A percentile compares a stretch with the other conserved stretches of the same genome.
Evolutionary conservation across 163 green algal genomes (phyloP).

Genomic region (Prototheca wickerhamii): DNA sequence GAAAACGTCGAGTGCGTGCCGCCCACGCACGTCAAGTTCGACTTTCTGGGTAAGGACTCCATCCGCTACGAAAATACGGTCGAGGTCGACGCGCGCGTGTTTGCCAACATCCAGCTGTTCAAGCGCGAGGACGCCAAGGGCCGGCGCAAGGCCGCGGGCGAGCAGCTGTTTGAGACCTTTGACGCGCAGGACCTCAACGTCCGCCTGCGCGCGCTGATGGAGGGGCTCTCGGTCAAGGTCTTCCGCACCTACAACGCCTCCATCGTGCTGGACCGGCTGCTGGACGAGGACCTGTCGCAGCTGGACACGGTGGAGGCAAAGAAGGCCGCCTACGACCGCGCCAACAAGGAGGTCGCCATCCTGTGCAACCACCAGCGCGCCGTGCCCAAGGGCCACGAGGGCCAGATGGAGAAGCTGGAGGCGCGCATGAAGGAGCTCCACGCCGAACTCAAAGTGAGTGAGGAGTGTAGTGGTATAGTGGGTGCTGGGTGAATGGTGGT

Average conservation of each 20-base stretch:
- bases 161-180: constrained; percentile 90
- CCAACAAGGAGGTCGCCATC: constrained; percentile 98
- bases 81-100: constrained; percentile 74
- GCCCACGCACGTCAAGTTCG: constrained; percentile 80
- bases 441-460: not conserved
- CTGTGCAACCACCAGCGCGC: constrained; percentile 95
- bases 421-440: constrained; percentile 59
- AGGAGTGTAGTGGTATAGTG: not conserved
- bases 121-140: constrained; percentile 36
- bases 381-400: constrained; percentile 75
- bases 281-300: constrained; percentile 42
- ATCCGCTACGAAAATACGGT: constrained; percentile 93
- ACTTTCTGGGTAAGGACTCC: constrained; percentile 99
- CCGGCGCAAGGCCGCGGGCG: constrained; percentile 62
- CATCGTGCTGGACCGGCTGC: constrained; percentile 81
- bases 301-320: constrained; percentile 55
- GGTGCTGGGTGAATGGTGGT: not conserved
- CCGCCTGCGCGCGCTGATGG: constrained; percentile 90
- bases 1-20: constrained; percentile 79
- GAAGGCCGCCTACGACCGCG: constrained; percentile 84
- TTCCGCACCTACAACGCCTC: constrained; percentile 99
- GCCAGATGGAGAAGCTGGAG: constrained; percentile 84
- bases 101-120: constrained; percentile 72
- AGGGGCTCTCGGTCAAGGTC: constrained; percentile 92
- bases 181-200: constrained; percentile 87